These are phyloP conservation scores for Pterocarpus macrocarpus DNA, from an alignment of 306 rosid species.

Conservation along the genomic window DNA sequence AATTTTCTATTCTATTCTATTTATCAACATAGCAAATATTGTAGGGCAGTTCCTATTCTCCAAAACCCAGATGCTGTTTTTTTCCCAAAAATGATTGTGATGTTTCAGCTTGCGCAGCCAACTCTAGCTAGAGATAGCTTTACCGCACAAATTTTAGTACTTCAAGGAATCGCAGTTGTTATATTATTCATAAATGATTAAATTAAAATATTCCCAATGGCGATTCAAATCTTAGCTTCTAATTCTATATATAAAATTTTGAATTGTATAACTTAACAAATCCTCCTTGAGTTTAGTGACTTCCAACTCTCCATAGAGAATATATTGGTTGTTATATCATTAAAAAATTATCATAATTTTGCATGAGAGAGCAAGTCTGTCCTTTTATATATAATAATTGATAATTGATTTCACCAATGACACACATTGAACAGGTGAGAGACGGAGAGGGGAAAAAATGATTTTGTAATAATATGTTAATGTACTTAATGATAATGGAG, in stretches of 20 bases:
- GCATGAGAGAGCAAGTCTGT: conserved; percentile 39
- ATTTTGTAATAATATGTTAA: conserved; percentile 54
- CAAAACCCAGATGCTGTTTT: conserved; percentile 36
- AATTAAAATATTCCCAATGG: conserved; percentile 38
- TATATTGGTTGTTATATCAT: conserved; percentile 37
- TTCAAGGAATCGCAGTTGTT: conserved; percentile 42
- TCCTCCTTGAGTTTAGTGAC: conserved; percentile 65
- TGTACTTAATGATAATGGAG: conserved; percentile 18
- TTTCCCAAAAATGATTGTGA: conserved; percentile 39
- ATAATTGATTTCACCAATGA: neutral
- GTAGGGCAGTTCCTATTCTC: conserved; percentile 36
- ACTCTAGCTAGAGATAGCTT: conserved; percentile 29
- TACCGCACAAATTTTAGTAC: conserved; percentile 30
- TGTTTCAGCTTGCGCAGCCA: conserved; percentile 55
- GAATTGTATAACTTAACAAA: conserved; percentile 31
- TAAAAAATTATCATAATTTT: conserved; percentile 41
- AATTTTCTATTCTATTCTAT: conserved; percentile 25
- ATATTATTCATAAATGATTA: conserved; percentile 48
- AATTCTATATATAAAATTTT: conserved; percentile 33
- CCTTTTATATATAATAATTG: conserved; percentile 26
- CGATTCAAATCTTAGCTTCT: conserved; percentile 50
- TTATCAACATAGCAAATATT: conserved; percentile 27
- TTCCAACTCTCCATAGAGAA: conserved; percentile 58
- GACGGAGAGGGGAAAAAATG: conserved; percentile 33
- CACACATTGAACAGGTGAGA: conserved; percentile 44